Evolutionary conservation across 192 early-diverging fungal genomes (phyloP).

Genomic region (Gryganskiella cystojenkinii): DNA sequence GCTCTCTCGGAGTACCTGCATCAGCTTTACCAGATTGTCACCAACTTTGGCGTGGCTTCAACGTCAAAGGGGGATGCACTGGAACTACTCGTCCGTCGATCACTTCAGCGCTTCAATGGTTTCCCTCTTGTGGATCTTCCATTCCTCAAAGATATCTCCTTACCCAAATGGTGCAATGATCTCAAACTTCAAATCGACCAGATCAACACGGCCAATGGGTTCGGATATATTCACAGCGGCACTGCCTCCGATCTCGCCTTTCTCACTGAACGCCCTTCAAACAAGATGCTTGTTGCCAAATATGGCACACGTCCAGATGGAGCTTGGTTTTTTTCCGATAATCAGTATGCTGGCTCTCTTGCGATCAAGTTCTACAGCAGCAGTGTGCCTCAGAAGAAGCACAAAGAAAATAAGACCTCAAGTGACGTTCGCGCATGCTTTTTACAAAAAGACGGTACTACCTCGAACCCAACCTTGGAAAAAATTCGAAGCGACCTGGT

Average conservation of each 20-base stretch:
- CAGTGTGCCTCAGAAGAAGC: too few relatives aligned
- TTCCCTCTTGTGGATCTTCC: conserved; percentile 30
- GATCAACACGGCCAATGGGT: conserved; percentile 26
- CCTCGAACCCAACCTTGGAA: too few relatives aligned
- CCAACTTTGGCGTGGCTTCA: conserved; percentile 17
- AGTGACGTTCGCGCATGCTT: too few relatives aligned
- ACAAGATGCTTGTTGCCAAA: conserved; percentile 8
- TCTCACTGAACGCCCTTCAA: conserved; percentile 20
- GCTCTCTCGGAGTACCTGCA: conserved; percentile 13
- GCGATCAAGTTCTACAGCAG: too few relatives aligned
- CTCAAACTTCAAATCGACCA: conserved; percentile 37
- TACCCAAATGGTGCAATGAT: conserved; percentile 27
- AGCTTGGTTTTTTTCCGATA: conserved; percentile 24
- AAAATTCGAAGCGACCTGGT: too few relatives aligned
- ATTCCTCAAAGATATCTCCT: conserved; percentile 17
- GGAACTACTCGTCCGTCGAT: conserved; percentile 30
- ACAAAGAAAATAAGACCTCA: too few relatives aligned
- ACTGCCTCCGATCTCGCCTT: conserved; percentile 11
- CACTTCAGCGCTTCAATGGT: conserved; percentile 30
- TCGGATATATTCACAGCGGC: conserved; percentile 3
- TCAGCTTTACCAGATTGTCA: conserved; percentile 16
- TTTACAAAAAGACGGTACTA: too few relatives aligned
- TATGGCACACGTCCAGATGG: conserved; percentile 32
- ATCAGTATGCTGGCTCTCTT: too few relatives aligned
- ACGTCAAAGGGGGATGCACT: conserved; percentile 23